phyloP scores from a whole-genome alignment of 768 basidiomycete genomes.

The Tylopilus rubrobrunneus region DNA sequence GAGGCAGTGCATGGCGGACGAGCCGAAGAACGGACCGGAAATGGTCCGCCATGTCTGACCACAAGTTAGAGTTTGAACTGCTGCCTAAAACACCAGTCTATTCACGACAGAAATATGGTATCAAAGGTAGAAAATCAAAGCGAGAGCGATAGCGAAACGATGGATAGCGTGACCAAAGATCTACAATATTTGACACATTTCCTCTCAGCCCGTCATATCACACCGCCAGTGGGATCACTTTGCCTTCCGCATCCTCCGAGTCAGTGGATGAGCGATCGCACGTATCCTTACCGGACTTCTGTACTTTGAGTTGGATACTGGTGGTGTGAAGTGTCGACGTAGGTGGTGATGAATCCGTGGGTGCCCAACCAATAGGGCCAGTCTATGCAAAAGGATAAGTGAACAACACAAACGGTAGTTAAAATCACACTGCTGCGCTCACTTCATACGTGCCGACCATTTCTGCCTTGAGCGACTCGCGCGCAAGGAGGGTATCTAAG shows the following conservation, averaged over 20 bases:
- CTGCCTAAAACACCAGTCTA: no score
- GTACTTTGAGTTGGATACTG: slow-evolving; percentile 1
- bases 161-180: no score
- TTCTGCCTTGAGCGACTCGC: background rate
- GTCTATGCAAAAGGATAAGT: background rate
- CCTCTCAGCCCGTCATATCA: background rate
- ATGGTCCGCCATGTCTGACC: no score
- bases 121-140: no score
- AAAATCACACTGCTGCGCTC: background rate
- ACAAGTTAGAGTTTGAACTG: no score
- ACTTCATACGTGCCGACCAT: no score
- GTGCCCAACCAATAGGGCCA: background rate
- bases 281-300: background rate
- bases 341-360: background rate
- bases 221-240: background rate
- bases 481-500: background rate
- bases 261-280: background rate
- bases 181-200: no score
- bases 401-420: background rate
- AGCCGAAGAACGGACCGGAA: no score
- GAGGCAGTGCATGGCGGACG: no score
- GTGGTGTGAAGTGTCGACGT: background rate
- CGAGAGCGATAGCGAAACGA: no score
- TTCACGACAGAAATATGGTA: no score
- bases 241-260: background rate